Percentiles rank a stretch among this genome's conserved stretches.
Conservation (phyloP, 2,329 filamentous ascomycete species). For the Phaeosphaeriaceae sp. region DNA sequence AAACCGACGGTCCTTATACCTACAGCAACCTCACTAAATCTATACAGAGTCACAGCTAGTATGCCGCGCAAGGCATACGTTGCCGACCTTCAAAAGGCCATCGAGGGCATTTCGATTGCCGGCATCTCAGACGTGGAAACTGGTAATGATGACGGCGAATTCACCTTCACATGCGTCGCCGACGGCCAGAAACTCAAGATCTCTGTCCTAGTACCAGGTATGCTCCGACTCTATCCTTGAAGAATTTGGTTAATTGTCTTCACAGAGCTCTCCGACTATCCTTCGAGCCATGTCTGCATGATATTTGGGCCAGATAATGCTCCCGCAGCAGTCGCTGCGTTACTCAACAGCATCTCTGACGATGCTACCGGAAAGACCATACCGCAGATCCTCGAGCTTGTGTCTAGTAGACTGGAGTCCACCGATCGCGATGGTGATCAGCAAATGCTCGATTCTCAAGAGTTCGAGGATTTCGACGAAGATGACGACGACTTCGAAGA, state of each 20-base stretch:
- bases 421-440: constrained; percentile 52
- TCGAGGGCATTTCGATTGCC: constrained; percentile 47
- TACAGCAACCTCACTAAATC: not conserved
- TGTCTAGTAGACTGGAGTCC: constrained; percentile 49
- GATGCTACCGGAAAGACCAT: constrained; percentile 54
- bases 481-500: constrained; percentile 39
- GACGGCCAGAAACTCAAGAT: constrained; percentile 42
- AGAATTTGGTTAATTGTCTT: not conserved
- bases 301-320: constrained; percentile 61
- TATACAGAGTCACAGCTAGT: constrained; percentile 10
- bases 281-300: constrained; percentile 63
- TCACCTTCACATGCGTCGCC: constrained; percentile 63
- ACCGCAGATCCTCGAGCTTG: constrained; percentile 56
- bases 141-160: constrained; percentile 75
- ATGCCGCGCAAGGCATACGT: constrained; percentile 75
- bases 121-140: constrained; percentile 63
- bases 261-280: constrained; percentile 67
- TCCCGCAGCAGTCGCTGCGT: constrained; percentile 50
- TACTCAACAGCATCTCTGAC: constrained; percentile 56
- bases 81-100: constrained; percentile 60
- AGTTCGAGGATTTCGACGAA: constrained; percentile 38
- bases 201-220: constrained; percentile 48
- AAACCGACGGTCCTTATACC: not conserved
- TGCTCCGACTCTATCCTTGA: not conserved
- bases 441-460: constrained; percentile 51